Evolutionary conservation across 257 asterid genomes (phyloP), one percentile per base, ranked within the genome.

Genomic region (Anisodus tanguticus): DNA sequence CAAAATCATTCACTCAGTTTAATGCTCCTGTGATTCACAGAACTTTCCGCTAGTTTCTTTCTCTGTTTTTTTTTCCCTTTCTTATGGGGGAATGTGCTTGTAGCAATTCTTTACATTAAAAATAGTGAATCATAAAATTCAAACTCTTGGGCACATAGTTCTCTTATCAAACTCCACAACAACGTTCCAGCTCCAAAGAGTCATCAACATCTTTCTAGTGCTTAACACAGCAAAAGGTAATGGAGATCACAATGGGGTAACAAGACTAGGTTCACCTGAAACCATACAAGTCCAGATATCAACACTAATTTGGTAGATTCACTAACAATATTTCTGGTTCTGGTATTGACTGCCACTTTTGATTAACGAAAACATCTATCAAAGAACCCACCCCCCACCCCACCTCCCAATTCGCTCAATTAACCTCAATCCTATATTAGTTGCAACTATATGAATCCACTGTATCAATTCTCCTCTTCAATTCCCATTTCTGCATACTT

Each of bases 271-370:
- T 5, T 47, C 39, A 47, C 80, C 17, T 72, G 41, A 47, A 47
- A 49, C n/a, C 80, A 72, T 19, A 72, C n/a, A 10, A 47, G 59
- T 72, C 19, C 80, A 72, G 59, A 72, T 12, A 74, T 49, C 62
- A 10, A 51, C 19, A 47, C 60, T 49, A 9, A 72, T 0, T 11
- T 12, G 81, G 81, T 0, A 19, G 60, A 74, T 74, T 49, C 43
- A 74, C 81, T 72, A 11, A 19, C 60, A 19, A 45, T 47, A 72
- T 72, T 47, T 9, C 80, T 10, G 41, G 41, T 47, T 9, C 80
- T 19, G 41, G 41, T 45, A 43, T 19, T 26, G 11, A 19, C 5
- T 47, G 59, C 59, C 17, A 71, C 17, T 47, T 72, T 11, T 3
- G 60, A 72, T 19, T 9, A 4, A 70, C 17, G 16, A 16, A 71